Evolutionary conservation across 2,329 filamentous ascomycete species (phyloP).

Genomic region (Arthrinium puccinioides): DNA sequence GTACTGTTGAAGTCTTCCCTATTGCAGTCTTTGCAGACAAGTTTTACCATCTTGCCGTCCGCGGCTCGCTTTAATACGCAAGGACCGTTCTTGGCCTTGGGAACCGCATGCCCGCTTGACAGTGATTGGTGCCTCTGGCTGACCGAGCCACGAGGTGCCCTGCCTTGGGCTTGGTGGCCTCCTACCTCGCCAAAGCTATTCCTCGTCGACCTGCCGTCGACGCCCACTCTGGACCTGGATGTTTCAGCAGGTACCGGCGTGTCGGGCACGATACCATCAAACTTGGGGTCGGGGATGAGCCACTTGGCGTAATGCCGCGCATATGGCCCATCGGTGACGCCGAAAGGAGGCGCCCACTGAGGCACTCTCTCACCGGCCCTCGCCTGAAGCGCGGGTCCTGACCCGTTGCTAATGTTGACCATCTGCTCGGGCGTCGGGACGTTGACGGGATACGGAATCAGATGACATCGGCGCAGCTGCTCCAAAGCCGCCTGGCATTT

Average conservation of each 20-base stretch:
- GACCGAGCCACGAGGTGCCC: constrained; percentile 39
- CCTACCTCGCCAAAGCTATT: constrained; percentile 58
- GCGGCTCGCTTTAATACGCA: constrained; percentile 71
- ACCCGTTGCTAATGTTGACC: constrained; percentile 65
- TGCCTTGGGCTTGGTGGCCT: constrained; percentile 38
- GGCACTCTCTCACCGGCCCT: constrained; percentile 59
- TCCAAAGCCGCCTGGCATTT: constrained; percentile 93
- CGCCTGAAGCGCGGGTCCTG: constrained; percentile 61
- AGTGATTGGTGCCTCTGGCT: constrained; percentile 62
- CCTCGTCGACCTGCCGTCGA: constrained; percentile 72
- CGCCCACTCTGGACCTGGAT: constrained; percentile 35
- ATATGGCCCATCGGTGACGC: constrained; percentile 87
- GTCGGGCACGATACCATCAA: constrained; percentile 61
- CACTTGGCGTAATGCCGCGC: constrained; percentile 91
- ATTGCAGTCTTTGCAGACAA: constrained; percentile 83
- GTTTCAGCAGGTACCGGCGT: constrained; percentile 33
- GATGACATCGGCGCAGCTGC: constrained; percentile 83
- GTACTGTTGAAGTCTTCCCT: constrained; percentile 92
- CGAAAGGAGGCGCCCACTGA: constrained; percentile 78
- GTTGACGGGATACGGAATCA: constrained; percentile 81
- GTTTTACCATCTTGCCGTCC: constrained; percentile 82
- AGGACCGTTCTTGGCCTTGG: constrained; percentile 77
- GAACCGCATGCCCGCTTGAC: constrained; percentile 61
- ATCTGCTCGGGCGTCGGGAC: constrained; percentile 59
- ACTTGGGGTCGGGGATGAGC: constrained; percentile 82